phyloP scores from a whole-genome alignment of 2,329 filamentous ascomycete species.

The Claviceps maximensis region DNA sequence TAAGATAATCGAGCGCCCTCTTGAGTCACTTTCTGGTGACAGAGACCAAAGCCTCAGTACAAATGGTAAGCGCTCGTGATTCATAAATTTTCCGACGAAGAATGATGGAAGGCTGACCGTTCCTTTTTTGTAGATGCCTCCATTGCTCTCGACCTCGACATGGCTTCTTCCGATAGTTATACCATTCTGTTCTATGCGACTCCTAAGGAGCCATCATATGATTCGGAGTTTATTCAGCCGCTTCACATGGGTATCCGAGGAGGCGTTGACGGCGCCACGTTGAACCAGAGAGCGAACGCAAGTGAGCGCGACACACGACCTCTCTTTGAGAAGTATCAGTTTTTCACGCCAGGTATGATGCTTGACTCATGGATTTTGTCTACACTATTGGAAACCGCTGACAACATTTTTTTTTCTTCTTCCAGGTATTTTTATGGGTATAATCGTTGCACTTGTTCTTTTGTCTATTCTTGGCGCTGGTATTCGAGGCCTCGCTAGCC shows the following conservation, averaged over 20 bases:
- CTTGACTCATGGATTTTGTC: background rate
- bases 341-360: slow-evolving; percentile 65
- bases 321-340: slow-evolving; percentile 88
- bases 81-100: background rate
- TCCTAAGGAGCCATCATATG: slow-evolving; percentile 45
- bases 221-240: slow-evolving; percentile 47
- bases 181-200: slow-evolving; percentile 67
- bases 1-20: slow-evolving; percentile 25
- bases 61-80: slow-evolving; percentile 28
- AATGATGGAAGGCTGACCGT: background rate
- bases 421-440: slow-evolving; percentile 83
- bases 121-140: slow-evolving; percentile 27
- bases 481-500: slow-evolving; percentile 59
- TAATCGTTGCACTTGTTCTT: slow-evolving; percentile 58
- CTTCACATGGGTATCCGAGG: slow-evolving; percentile 67
- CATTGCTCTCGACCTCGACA: slow-evolving; percentile 35
- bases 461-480: slow-evolving; percentile 69
- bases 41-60: slow-evolving; percentile 32
- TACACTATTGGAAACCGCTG: slow-evolving; percentile 1
- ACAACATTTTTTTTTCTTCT: slow-evolving; percentile 1
- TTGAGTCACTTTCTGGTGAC: slow-evolving; percentile 27
- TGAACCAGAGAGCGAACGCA: slow-evolving; percentile 25
- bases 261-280: slow-evolving; percentile 19
- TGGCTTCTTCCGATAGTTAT: slow-evolving; percentile 36
- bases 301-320: slow-evolving; percentile 31